Evolutionary conservation across 164 flowering plant genomes (phyloP).

Genomic region (Houttuynia cordata): DNA sequence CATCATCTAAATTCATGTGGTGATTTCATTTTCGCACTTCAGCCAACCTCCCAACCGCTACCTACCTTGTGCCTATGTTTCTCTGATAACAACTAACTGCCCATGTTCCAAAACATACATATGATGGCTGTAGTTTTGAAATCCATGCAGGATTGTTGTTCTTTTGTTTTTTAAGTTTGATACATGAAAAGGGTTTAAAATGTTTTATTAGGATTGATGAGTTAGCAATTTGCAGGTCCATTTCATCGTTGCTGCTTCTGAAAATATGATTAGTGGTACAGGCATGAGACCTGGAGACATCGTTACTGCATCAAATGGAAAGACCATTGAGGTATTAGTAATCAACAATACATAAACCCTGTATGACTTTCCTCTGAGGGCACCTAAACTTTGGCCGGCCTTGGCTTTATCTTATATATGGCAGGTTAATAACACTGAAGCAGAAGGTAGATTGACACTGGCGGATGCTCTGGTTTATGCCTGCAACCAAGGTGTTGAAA

Average conservation of each 20-base stretch:
- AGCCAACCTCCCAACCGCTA: too few relatives aligned
- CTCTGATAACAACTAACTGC: too few relatives aligned
- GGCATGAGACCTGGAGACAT: conserved; percentile 96
- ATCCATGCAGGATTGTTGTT: too few relatives aligned
- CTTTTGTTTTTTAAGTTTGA: too few relatives aligned
- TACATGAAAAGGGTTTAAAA: too few relatives aligned
- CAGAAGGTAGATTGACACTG: conserved; percentile 95
- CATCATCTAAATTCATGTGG: too few relatives aligned
- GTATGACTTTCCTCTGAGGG: neutral
- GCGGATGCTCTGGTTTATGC: conserved; percentile 97
- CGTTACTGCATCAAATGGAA: conserved; percentile 86
- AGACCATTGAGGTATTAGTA: conserved; percentile 71
- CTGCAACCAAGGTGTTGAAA: conserved; percentile 92
- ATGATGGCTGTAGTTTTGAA: too few relatives aligned
- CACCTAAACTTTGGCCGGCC: neutral
- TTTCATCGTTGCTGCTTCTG: conserved; percentile 89
- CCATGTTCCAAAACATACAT: too few relatives aligned
- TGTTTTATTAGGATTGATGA: neutral
- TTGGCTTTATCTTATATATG: neutral
- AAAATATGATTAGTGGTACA: conserved; percentile 94
- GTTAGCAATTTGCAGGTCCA: conserved; percentile 34
- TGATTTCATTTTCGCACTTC: neutral
- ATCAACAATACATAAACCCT: neutral
- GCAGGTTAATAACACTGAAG: conserved; percentile 95
- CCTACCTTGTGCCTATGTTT: too few relatives aligned